Evolutionary conservation across 192 early-diverging fungal species (phyloP), one percentile per base, ranked within the genome.

Genomic region (Coemansia umbellata): DNA sequence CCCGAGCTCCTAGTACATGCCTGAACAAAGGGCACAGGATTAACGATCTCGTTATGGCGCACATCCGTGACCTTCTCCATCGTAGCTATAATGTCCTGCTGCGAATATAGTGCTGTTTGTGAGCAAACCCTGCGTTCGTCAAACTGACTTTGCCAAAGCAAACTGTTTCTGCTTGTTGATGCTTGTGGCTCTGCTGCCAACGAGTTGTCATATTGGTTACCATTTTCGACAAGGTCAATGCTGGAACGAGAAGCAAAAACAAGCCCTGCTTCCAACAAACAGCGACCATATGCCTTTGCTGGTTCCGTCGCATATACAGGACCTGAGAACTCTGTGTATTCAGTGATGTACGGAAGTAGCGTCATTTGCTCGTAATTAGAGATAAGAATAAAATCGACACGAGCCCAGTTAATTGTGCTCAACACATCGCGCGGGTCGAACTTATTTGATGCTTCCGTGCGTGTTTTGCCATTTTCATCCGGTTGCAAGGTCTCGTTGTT

Each of bases 241-340:
- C 43, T 27, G 24, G 24, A 22, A 1, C 43, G 43, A 15, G 10
- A 22, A 1, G 43, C 43, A 45, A 27, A 45, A 22, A 15, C 17
- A 24, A 61, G 31, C 2, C 43, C 50, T 40, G 65, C 77, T 33
- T 79, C 77, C 42, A 79, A 31, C 27, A 69, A 65, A 33, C 70
- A 79, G 5, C 63, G 50, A 55, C 85, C 89, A 76, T 89, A 90
- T 30, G 80, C 82, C 63, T 89, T 81, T 1, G 87, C 85, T 0
- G 89, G 87, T 63, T 91, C 92, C 0, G 90, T 91, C 2, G 86
- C 88, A 69, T 83, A 85, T 4, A 94, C 82, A 5, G 76, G 79
- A 3, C 89, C 89, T 18, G 81, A 73, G 60, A 91, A 94, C 18
- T 80, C 83, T 1, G 85, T 81, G 74, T 87, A 91, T 35, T 92